Evolutionary conservation across 768 basidiomycete genomes (phyloP).

Genomic region (Phylloporus sp.): DNA sequence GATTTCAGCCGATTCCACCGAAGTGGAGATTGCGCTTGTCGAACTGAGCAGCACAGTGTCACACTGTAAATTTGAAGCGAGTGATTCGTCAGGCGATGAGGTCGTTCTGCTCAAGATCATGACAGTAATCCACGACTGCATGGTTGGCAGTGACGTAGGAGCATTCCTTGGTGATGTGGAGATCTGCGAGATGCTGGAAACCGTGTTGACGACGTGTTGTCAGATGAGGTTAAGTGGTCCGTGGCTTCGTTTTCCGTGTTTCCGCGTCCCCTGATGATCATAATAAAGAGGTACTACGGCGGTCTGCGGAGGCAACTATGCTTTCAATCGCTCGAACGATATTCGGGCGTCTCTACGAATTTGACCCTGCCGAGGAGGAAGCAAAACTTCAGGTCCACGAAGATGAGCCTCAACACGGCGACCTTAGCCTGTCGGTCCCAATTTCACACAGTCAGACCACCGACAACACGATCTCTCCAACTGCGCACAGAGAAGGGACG

Average conservation of each 20-base stretch:
- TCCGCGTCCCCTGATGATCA: conserved; percentile 13
- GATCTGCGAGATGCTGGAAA: conserved; percentile 97
- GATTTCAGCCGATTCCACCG: conserved; percentile 51
- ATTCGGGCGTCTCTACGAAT: conserved; percentile 63
- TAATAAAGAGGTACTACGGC: conserved; percentile 70
- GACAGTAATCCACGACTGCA: conserved; percentile 79
- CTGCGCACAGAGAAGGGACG: conserved; percentile 8
- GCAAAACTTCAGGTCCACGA: conserved; percentile 49
- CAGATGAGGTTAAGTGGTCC: conserved; percentile 93
- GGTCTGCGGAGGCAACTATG: conserved; percentile 86
- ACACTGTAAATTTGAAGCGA: conserved; percentile 97
- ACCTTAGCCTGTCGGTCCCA: conserved; percentile 58
- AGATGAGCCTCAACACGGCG: conserved; percentile 49
- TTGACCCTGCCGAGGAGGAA: conserved; percentile 68
- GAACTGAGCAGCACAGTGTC: conserved; percentile 88
- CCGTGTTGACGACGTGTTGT: conserved; percentile 93
- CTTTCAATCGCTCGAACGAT: conserved; percentile 79
- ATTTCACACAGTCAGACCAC: conserved; percentile 19
- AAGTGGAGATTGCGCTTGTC: conserved; percentile 62
- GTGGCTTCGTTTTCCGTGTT: conserved; percentile 27
- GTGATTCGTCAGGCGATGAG: conserved; percentile 96
- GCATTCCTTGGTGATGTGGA: conserved; percentile 82
- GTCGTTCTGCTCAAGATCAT: conserved; percentile 90
- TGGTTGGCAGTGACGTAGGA: conserved; percentile 63
- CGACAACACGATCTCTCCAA: conserved; percentile 12